These are phyloP conservation scores for Grosmannia huntii DNA, from an alignment of 2,329 filamentous ascomycete genomes.

Conservation along the genomic window DNA sequence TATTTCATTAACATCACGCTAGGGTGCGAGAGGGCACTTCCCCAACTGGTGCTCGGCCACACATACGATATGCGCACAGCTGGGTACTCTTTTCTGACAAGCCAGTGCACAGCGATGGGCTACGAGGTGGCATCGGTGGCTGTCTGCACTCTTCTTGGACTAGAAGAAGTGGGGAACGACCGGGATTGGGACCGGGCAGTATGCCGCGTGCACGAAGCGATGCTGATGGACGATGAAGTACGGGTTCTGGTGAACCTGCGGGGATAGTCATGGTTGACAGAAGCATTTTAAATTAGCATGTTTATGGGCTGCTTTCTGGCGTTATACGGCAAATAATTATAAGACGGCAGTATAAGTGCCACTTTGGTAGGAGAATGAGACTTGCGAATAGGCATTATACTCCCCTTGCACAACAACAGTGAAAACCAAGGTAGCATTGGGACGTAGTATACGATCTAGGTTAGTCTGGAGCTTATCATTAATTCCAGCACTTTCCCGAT, in stretches of 20 bases:
- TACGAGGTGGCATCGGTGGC: not conserved
- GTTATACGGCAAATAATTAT: not conserved
- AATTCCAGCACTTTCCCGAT: not conserved
- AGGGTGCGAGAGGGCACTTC: not conserved
- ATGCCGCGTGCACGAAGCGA: not conserved
- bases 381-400: not conserved
- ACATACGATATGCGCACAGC: not conserved
- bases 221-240: slow-evolving; percentile 6
- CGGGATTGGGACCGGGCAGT: slow-evolving; percentile 6
- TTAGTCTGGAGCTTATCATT: not conserved
- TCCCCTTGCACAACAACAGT: not conserved
- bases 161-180: slow-evolving; percentile 1
- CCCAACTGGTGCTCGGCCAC: slow-evolving; percentile 4
- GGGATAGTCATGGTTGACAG: not conserved
- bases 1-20: slow-evolving; percentile 6
- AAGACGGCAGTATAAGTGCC: too few relatives aligned
- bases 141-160: slow-evolving; percentile 3
- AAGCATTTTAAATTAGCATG: not conserved
- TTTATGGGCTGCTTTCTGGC: not conserved
- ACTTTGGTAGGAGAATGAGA: not conserved
- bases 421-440: too few relatives aligned
- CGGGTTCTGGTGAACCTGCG: slow-evolving; percentile 4
- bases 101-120: not conserved
- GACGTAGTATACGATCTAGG: not conserved
- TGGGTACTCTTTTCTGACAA: slow-evolving; percentile 3